Evolutionary conservation across 148 eudicot genomes (phyloP), one percentile per base, ranked within the genome.

Genomic region (Fagopyrum esculentum): DNA sequence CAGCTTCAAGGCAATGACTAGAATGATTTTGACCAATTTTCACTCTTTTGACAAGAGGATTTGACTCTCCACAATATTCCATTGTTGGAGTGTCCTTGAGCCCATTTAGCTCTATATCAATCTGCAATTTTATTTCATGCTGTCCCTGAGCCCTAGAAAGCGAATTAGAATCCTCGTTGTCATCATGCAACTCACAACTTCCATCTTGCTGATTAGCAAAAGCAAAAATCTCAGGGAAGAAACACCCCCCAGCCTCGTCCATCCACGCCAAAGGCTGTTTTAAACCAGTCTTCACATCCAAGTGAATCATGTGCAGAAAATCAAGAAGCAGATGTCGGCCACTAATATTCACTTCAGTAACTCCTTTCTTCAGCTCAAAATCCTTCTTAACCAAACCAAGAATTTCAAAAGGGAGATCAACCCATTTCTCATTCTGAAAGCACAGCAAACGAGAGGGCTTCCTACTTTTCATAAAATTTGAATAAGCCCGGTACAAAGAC

Each of bases 231-330:
- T 92, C 96, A 19, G 96, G 99, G 74, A 95, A 90, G 81, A 87
- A 92, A 77, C 97, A 92, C 44, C 79, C 64, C 17, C 89, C 99
- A 11, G 73, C 82, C 69, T 90, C 94, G 82, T 95, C 99, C 81
- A 95, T 92, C 99, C 99, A 95, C 4, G 97, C 96, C 75, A 95
- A 81, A 66, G 97, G 87, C 74, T 82, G 83, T 77, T 83, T 84
- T 56, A 71, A 45, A 47, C 90, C 91, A 48, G 89, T 85, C 63
- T 78, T 79, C 77, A 90, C 57, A 83, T 95, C 87, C 70, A 95
- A 46, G 74, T 82, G 85, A 70, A 83, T 82, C 99, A 92, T 95
- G 77, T 80, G 92, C 72, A 90, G 81, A 78, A 95, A 89, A 76
- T 95, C 97, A 54, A 95, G 63, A n/a, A 92, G 9, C 74, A 86